Conservation (phyloP, 2,329 filamentous ascomycete genomes). For the Fusarium tanahbumbuense region DNA sequence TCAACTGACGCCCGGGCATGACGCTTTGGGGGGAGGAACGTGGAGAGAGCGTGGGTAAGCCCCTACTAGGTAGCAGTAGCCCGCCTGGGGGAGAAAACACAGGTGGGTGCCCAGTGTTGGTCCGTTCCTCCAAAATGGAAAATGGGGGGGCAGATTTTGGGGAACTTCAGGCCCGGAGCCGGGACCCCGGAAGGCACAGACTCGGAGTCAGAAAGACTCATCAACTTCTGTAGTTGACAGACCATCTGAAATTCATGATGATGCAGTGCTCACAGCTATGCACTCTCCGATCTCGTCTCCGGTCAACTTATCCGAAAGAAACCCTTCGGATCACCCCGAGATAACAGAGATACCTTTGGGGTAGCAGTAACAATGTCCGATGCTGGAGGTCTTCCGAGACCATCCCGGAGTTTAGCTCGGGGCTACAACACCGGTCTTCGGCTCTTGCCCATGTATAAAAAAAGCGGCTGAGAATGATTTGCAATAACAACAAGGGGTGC, state of each 20-base stretch:
- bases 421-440: constrained; percentile 19
- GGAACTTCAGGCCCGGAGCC: constrained; percentile 33
- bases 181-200: constrained; percentile 39
- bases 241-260: constrained; percentile 16
- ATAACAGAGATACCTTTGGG: not conserved
- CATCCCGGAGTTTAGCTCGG: constrained; percentile 28
- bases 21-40: constrained; percentile 25
- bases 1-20: constrained; percentile 7
- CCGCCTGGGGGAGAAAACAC: constrained; percentile 26
- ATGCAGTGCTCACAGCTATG: not conserved
- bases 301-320: constrained; percentile 24
- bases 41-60: constrained; percentile 26
- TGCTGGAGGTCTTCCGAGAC: constrained; percentile 25
- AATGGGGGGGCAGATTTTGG: constrained; percentile 19
- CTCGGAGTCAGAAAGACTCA: constrained; percentile 1
- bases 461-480: constrained; percentile 17
- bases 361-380: not conserved
- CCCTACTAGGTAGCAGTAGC: not conserved
- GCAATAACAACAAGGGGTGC: constrained; percentile 19
- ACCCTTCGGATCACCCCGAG: constrained; percentile 22
- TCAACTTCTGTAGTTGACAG: constrained; percentile 12
- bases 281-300: constrained; percentile 5
- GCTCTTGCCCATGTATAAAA: constrained; percentile 17
- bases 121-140: constrained; percentile 12
- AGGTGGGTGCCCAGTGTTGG: constrained; percentile 29